phyloP scores from a whole-genome alignment of 2,329 filamentous ascomycete species.

The Fusarium guadeloupense region DNA sequence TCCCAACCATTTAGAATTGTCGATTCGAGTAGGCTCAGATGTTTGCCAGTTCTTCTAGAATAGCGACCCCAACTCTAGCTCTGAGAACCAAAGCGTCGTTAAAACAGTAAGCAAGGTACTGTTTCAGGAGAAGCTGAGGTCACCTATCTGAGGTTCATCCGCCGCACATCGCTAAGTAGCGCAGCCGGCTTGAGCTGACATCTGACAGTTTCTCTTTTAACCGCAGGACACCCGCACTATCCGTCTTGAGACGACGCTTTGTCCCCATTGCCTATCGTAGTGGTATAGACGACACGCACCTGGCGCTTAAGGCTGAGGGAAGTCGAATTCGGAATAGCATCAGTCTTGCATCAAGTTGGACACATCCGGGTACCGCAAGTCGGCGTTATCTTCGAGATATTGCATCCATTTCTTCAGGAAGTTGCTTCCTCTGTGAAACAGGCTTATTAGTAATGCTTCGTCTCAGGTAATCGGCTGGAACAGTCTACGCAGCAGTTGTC shows the following conservation, averaged over 20 bases:
- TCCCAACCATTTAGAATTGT: constrained; percentile 9
- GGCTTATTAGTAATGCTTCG: constrained; percentile 26
- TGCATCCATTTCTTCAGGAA: constrained; percentile 94
- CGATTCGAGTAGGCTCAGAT: neutral
- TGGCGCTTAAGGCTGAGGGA: neutral
- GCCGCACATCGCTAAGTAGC: constrained; percentile 7
- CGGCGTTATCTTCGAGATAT: constrained; percentile 87
- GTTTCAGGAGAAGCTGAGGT: constrained; percentile 33
- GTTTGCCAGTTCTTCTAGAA: constrained; percentile 18
- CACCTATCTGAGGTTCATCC: constrained; percentile 7
- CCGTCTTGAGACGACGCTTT: neutral
- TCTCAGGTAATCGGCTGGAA: constrained; percentile 38
- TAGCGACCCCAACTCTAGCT: neutral
- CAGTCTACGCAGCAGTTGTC: constrained; percentile 28
- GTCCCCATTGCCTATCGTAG: neutral
- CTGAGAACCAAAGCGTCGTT: constrained; percentile 2
- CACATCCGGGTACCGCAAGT: constrained; percentile 86
- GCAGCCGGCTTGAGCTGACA: constrained; percentile 4
- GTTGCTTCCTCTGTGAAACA: constrained; percentile 72
- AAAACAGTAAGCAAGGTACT: constrained; percentile 13
- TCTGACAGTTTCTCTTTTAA: constrained; percentile 12
- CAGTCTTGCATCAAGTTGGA: constrained; percentile 47
- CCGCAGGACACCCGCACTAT: constrained; percentile 3
- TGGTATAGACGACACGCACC: neutral
- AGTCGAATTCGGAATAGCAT: neutral